Evolutionary conservation across 345 rosid species (phyloP), one percentile per base, ranked within the genome.

Genomic region (Salix udensis): DNA sequence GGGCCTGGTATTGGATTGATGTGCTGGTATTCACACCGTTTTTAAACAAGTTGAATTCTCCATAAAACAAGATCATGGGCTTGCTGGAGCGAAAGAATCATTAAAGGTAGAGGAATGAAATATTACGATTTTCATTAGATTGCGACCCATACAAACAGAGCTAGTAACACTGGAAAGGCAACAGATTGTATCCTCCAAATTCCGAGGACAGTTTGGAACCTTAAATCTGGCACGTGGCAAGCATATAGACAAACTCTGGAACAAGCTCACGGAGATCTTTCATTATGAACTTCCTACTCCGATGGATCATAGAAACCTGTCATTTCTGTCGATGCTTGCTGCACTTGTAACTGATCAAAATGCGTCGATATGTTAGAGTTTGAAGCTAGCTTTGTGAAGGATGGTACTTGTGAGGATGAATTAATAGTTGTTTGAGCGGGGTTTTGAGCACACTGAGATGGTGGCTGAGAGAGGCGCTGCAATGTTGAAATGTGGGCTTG

Each of bases 401-500:
- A 77, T 36, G 85, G 69, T 18, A 72, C n/a, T 18, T 73, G 81
- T 1, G 83, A 65, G 7, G 82, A 61, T 12, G 76, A 53, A 65
- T 52, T 50, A 26, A 73, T 52, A 70, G 70, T 80, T 7, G 84
- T 9, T 0, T 71, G 79, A 10, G 82, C 77, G 3, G 66, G 42
- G 62, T 64, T 71, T 40, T 68, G 76, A 10, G 40, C 39, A 8
- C 68, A 37, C 55, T 31, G 70, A 19, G 78, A 76, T 30, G 79
- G 80, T 16, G 72, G 72, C 1, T 76, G 79, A 60, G 89, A 77
- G 16, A 86, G 65, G 30, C 79, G 81, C 30, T 84, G 92, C 79
- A 93, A 26, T 34, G 87, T 82, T 2, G 92, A 84, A 48, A 93
- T 89, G 36, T 82, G 83, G 44, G 93, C 93, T 78, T 90, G 97